These are phyloP conservation scores for Phytophthora podocarpi DNA, from an alignment of 352 stramenopile species.

Conservation along the genomic window DNA sequence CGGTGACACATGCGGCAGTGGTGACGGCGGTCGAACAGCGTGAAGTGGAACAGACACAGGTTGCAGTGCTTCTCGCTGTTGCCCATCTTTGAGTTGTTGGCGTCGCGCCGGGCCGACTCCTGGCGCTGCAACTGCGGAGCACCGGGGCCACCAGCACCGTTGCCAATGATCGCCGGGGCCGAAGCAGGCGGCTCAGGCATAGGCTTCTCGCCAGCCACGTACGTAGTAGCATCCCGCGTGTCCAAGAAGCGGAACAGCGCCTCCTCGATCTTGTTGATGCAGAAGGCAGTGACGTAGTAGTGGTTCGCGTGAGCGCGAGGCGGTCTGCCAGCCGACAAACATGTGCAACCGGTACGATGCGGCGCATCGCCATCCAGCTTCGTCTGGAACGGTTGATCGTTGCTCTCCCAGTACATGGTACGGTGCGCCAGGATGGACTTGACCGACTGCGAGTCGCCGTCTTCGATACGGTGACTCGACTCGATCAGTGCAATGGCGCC, in stretches of 20 bases:
- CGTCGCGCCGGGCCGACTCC: slow-evolving; percentile 54
- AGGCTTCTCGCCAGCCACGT: slow-evolving; percentile 76
- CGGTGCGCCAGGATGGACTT: slow-evolving; percentile 87
- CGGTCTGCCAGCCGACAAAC: slow-evolving; percentile 72
- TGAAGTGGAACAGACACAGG: slow-evolving; percentile 90
- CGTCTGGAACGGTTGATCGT: slow-evolving; percentile 78
- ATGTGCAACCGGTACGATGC: slow-evolving; percentile 84
- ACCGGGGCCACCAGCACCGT: slow-evolving; percentile 1
- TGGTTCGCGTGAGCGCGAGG: slow-evolving; percentile 79
- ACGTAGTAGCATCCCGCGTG: slow-evolving; percentile 76
- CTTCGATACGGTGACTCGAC: slow-evolving; percentile 86
- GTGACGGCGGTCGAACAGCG: slow-evolving; percentile 88
- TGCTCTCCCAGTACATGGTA: slow-evolving; percentile 92
- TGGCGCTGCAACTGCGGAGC: slow-evolving; percentile 60
- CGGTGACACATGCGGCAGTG: slow-evolving; percentile 91
- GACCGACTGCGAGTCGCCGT: slow-evolving; percentile 85
- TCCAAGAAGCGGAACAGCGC: slow-evolving; percentile 85
- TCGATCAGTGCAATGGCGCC: slow-evolving; percentile 88
- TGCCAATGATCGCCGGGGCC: slow-evolving; percentile 40
- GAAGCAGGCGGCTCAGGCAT: slow-evolving; percentile 67
- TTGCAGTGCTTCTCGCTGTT: slow-evolving; percentile 91
- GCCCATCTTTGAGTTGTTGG: slow-evolving; percentile 62
- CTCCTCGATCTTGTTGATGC: slow-evolving; percentile 89
- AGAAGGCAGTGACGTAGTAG: slow-evolving; percentile 90
- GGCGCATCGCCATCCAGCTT: slow-evolving; percentile 79